Evolutionary conservation across 352 stramenopile species (phyloP).

Genomic region (Pythium utonaiense): DNA sequence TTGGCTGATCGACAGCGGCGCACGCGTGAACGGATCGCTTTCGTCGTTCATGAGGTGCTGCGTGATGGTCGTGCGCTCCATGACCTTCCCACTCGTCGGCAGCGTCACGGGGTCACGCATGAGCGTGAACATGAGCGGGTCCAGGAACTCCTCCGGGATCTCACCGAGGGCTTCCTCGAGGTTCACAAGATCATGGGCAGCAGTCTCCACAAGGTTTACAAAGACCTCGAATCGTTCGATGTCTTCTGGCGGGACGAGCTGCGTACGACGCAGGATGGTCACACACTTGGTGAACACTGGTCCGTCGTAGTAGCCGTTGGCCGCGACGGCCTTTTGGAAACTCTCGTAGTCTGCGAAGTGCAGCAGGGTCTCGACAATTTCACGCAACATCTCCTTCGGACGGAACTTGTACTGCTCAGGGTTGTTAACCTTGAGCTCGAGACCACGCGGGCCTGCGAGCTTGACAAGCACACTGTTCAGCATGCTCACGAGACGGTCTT

Average conservation of each 20-base stretch:
- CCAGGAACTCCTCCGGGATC: slow-evolving; percentile 95
- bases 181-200: slow-evolving; percentile 40
- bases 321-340: slow-evolving; percentile 91
- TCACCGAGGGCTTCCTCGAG: slow-evolving; percentile 86
- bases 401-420: slow-evolving; percentile 98
- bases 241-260: slow-evolving; percentile 43
- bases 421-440: slow-evolving; percentile 97
- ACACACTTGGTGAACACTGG: slow-evolving; percentile 72
- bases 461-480: slow-evolving; percentile 96
- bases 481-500: slow-evolving; percentile 94
- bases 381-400: slow-evolving; percentile 96
- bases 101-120: slow-evolving; percentile 96
- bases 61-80: slow-evolving; percentile 94
- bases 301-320: slow-evolving; percentile 85
- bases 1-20: slow-evolving; percentile 75
- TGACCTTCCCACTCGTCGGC: slow-evolving; percentile 85
- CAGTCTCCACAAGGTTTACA: slow-evolving; percentile 47
- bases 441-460: slow-evolving; percentile 88
- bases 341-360: slow-evolving; percentile 90
- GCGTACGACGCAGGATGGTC: slow-evolving; percentile 61
- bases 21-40: slow-evolving; percentile 96
- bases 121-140: slow-evolving; percentile 93
- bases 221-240: slow-evolving; percentile 59
- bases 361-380: slow-evolving; percentile 94
- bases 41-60: slow-evolving; percentile 97